Base-by-base conservation (phyloP, 2,329 filamentous ascomycete genomes). In the Cladosporium sp. region DNA sequence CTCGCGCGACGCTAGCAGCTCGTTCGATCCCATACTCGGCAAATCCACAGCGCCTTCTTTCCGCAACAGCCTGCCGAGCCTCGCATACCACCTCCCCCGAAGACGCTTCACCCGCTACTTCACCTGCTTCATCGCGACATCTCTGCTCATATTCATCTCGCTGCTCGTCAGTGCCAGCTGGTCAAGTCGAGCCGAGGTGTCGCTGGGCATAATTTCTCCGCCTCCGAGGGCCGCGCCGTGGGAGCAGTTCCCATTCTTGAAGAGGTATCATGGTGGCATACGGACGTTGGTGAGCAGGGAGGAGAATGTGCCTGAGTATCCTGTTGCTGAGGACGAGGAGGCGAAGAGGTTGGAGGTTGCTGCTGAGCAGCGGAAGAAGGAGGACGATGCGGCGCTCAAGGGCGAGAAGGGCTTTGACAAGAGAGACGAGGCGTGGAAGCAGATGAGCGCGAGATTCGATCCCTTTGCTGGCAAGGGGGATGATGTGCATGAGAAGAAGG, bases 241-340 rank as follows among this genome's bases (percentile, higher is more conserved):
- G 93, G 91, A 96, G 76, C 86, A 85, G 11, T 98, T 96, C 75
- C 87, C 88, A 0, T 96, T 97, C 73, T 78, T 99, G 67, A 89
- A 89, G 67, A 86, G 93, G 68, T 99, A 97, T 76, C 95, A 97
- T 76, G 94, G 93, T 16, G 95, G 95, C 0, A 84, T 99, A 66
- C 85, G 89, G 69, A 90, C 86, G 0, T 75, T 99, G 67, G 86
- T 91, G 0, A 79, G 87, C 0, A 80, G 88, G 28, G 77, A 83
- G 16, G 82, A 91, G 57, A 94, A 93, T 70, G 81, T 84, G 11
- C 89, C 93, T 0, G 91, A 98, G 74, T 98, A 96, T 74, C 94
- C 95, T 1, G 83, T 84, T 8, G 79, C 84, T 1, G 83, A 85
- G 58, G 87, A 89, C 59, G 88, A 89, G 70, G 77, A 85, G 69